Evolutionary conservation across 208 protist species (phyloP).

Genomic region (Acanthamoeba sp.): DNA sequence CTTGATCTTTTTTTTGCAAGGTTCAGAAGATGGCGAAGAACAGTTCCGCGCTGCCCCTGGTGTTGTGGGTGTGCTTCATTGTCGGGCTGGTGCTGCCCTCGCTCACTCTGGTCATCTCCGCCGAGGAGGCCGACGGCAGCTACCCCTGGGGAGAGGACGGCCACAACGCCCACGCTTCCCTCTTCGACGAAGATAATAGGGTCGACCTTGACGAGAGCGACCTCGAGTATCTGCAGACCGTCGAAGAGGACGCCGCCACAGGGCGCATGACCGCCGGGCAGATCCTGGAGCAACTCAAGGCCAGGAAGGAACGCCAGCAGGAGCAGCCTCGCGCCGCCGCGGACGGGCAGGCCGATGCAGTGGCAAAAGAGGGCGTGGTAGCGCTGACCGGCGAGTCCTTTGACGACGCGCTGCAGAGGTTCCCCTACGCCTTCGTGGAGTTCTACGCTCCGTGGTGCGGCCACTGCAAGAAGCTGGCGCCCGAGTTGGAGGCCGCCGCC

Average conservation of each 20-base stretch:
- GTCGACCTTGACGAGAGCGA: too few species aligned
- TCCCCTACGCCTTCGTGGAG: conserved; percentile 65
- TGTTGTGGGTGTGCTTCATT: background rate
- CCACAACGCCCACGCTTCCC: too few species aligned
- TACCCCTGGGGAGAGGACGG: too few species aligned
- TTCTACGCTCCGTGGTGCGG: conserved; percentile 80
- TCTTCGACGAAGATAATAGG: too few species aligned
- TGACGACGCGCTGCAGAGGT: background rate
- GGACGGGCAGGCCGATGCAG: background rate
- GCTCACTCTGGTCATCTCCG: background rate
- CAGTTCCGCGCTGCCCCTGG: background rate
- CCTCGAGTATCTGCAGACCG: too few species aligned
- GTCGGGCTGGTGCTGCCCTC: background rate
- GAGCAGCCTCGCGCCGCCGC: too few species aligned
- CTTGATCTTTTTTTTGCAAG: too few species aligned
- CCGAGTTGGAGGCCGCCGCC: conserved; percentile 66
- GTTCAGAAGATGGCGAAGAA: too few species aligned
- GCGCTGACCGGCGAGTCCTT: background rate
- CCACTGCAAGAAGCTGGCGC: conserved; percentile 77
- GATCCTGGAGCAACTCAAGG: too few species aligned
- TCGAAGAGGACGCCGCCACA: too few species aligned
- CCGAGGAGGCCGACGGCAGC: too few species aligned
- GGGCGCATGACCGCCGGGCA: too few species aligned
- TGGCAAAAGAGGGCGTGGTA: background rate
- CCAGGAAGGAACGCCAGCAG: background rate